Conservation (phyloP, 306 rosid genomes). For the Neltuma alba region DNA sequence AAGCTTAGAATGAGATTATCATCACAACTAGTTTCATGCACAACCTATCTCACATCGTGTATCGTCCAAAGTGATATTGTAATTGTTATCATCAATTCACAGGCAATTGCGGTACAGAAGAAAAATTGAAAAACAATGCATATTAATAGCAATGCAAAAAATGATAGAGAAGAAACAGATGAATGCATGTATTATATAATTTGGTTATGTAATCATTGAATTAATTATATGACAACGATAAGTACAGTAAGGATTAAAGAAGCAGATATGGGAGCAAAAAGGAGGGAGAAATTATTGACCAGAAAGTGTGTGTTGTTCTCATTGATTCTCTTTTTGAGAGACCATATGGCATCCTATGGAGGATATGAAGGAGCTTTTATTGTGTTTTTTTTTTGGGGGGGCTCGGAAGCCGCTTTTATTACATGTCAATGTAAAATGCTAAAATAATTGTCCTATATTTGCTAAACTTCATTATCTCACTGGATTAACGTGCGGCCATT, state of each 20-base stretch:
- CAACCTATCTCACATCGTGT: too few species aligned
- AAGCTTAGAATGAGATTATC: not conserved
- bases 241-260: not conserved
- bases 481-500: not conserved
- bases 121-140: too few species aligned
- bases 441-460: conserved; percentile 3
- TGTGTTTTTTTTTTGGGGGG: too few species aligned
- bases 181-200: too few species aligned
- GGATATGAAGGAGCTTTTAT: too few species aligned
- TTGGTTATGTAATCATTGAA: too few species aligned
- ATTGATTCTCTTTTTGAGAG: not conserved
- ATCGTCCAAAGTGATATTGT: too few species aligned
- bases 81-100: not conserved
- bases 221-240: too few species aligned
- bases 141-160: too few species aligned
- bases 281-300: conserved; percentile 7
- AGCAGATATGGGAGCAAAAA: not conserved
- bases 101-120: too few species aligned
- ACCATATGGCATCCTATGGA: conserved; percentile 23
- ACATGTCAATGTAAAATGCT: not conserved
- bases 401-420: too few species aligned
- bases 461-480: not conserved
- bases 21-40: not conserved
- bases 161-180: too few species aligned
- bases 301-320: not conserved